A percentile compares a stretch with the other conserved stretches of the same genome.
Conservation (phyloP, 139 green algal species). For the Parachlorella kessleri region DNA sequence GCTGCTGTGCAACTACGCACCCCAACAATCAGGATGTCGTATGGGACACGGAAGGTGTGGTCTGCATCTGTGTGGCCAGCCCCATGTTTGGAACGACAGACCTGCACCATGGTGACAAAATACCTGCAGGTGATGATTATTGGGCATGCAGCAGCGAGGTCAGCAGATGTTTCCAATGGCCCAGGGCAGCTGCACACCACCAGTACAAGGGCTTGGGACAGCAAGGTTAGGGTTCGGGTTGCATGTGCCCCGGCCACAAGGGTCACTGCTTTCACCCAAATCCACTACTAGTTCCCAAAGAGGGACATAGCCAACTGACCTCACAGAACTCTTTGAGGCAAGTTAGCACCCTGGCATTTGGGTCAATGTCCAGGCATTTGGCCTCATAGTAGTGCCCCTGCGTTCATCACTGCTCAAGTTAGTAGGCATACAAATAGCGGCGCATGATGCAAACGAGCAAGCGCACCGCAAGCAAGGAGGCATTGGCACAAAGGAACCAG, state of each 20-base stretch:
- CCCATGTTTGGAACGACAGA: not conserved
- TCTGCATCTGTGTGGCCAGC: not conserved
- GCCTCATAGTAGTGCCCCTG: conserved; percentile 81
- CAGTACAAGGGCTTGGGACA: too few species aligned
- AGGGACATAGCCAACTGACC: not conserved
- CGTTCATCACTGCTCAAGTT: too few species aligned
- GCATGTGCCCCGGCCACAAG: not conserved
- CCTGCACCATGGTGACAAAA: not conserved
- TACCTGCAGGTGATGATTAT: not conserved
- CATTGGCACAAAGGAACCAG: too few species aligned
- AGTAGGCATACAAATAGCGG: too few species aligned
- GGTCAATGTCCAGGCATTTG: conserved; percentile 74
- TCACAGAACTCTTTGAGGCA: conserved; percentile 27
- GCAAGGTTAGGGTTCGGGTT: too few species aligned
- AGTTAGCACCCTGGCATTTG: conserved; percentile 57
- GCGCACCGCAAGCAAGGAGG: too few species aligned
- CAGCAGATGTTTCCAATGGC: conserved; percentile 16
- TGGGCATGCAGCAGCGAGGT: not conserved
- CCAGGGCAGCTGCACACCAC: conserved; percentile 24
- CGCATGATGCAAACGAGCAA: too few species aligned
- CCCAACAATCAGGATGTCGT: conserved; percentile 67
- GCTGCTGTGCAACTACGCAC: conserved; percentile 41
- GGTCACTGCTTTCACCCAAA: not conserved
- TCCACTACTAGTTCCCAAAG: not conserved
- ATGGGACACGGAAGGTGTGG: conserved; percentile 55